phyloP scores from a whole-genome alignment of 2,329 filamentous ascomycete species.

The Aureobasidium sp. region DNA sequence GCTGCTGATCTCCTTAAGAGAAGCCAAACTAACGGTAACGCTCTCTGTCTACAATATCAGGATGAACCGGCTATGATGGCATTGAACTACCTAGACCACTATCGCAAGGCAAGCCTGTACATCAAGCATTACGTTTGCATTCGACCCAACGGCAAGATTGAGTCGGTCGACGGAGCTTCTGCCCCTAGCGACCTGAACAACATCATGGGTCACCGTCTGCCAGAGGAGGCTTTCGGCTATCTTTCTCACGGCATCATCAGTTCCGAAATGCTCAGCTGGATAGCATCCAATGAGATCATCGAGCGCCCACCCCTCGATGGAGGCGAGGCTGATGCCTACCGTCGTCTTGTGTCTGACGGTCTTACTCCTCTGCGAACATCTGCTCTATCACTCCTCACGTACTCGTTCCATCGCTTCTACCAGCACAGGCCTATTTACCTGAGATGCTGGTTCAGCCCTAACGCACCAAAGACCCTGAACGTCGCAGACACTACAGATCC shows the following conservation, averaged over 20 bases:
- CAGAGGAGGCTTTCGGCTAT: conserved; percentile 85
- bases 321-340: conserved; percentile 70
- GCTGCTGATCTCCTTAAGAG: conserved; percentile 68
- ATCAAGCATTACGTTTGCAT: conserved; percentile 84
- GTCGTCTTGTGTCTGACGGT: conserved; percentile 63
- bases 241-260: conserved; percentile 75
- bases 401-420: conserved; percentile 74
- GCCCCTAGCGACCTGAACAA: conserved; percentile 79
- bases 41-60: conserved; percentile 62
- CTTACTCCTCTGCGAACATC: conserved; percentile 68
- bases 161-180: conserved; percentile 62
- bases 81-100: conserved; percentile 73
- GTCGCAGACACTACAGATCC: conserved; percentile 34
- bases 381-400: conserved; percentile 68
- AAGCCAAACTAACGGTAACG: conserved; percentile 58
- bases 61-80: conserved; percentile 67
- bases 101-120: conserved; percentile 74
- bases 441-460: conserved; percentile 74
- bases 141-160: conserved; percentile 65
- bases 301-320: conserved; percentile 81
- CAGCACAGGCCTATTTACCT: conserved; percentile 69
- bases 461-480: conserved; percentile 44
- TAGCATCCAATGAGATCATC: conserved; percentile 69
- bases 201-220: conserved; percentile 81
- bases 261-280: conserved; percentile 69